phyloP scores from a whole-genome alignment of 2,329 filamentous ascomycete genomes.

The Calonectria pseudoturangicola region DNA sequence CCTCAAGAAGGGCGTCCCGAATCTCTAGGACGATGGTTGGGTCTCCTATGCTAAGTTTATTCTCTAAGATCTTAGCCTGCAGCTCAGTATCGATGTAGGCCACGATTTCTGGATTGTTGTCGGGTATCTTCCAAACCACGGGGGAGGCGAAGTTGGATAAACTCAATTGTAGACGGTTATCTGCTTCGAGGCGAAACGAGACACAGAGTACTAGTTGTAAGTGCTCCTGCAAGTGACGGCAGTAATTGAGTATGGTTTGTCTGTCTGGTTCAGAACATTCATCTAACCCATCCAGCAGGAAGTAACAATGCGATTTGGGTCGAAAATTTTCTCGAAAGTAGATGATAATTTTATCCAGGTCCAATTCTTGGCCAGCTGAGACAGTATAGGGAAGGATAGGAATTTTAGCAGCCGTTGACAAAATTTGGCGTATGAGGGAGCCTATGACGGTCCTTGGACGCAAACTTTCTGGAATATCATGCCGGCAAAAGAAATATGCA shows the following conservation, averaged over 20 bases:
- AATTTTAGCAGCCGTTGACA: conserved; percentile 37
- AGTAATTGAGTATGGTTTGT: not conserved
- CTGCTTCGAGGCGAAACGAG: not conserved
- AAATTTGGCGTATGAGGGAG: conserved; percentile 60
- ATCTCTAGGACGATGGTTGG: conserved; percentile 46
- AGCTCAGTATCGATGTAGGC: conserved; percentile 48
- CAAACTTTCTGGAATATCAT: conserved; percentile 57
- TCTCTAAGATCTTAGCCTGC: conserved; percentile 6
- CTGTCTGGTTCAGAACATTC: conserved; percentile 33
- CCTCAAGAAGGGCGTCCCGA: conserved; percentile 44
- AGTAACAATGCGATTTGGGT: not conserved
- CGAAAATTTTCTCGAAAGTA: not conserved
- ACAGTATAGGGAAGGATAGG: not conserved
- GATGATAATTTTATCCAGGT: not conserved
- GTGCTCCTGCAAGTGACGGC: not conserved
- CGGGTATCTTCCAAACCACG: conserved; percentile 31
- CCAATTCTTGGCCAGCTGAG: not conserved
- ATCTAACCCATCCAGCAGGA: conserved; percentile 47
- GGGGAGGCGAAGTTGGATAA: not conserved
- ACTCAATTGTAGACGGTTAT: not conserved
- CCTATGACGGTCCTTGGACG: conserved; percentile 56
- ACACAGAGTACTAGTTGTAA: conserved; percentile 29
- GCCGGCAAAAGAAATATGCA: conserved; percentile 60
- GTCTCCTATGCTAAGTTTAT: conserved; percentile 42
- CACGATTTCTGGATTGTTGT: conserved; percentile 52